Evolutionary conservation across 2,329 filamentous ascomycete species (phyloP).

Genomic region (Dothistroma pini): DNA sequence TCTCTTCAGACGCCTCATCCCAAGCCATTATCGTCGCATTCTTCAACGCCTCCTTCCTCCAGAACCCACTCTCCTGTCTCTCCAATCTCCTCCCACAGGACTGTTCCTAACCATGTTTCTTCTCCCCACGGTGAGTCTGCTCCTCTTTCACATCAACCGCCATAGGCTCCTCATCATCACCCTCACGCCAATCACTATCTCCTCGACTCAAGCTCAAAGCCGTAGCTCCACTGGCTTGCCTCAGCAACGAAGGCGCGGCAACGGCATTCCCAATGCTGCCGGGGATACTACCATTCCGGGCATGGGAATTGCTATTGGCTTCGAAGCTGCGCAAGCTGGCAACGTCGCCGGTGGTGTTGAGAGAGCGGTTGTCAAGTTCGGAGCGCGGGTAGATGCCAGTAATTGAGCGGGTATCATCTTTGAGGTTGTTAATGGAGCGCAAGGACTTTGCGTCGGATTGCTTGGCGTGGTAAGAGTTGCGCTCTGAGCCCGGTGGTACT

Average conservation of each 20-base stretch:
- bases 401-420: conserved; percentile 18
- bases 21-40: not conserved
- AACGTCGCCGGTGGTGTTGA: conserved; percentile 38
- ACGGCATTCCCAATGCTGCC: conserved; percentile 71
- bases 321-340: conserved; percentile 74
- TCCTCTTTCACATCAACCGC: conserved; percentile 7
- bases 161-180: conserved; percentile 10
- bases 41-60: not conserved
- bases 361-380: conserved; percentile 32
- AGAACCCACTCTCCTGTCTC: not conserved
- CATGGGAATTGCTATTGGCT: conserved; percentile 58
- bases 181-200: conserved; percentile 20
- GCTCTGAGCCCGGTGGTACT: conserved; percentile 62
- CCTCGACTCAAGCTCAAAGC: conserved; percentile 17
- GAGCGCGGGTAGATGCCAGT: conserved; percentile 40
- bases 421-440: conserved; percentile 31
- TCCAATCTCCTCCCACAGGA: not conserved
- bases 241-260: conserved; percentile 46
- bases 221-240: conserved; percentile 26
- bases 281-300: conserved; percentile 74
- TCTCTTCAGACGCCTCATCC: not conserved
- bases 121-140: conserved; percentile 3
- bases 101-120: conserved; percentile 12
- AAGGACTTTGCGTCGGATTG: conserved; percentile 30
- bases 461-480: conserved; percentile 75